Evolutionary conservation across 176 grass and related monocot species (phyloP).

Genomic region (Neostapfia colusana): DNA sequence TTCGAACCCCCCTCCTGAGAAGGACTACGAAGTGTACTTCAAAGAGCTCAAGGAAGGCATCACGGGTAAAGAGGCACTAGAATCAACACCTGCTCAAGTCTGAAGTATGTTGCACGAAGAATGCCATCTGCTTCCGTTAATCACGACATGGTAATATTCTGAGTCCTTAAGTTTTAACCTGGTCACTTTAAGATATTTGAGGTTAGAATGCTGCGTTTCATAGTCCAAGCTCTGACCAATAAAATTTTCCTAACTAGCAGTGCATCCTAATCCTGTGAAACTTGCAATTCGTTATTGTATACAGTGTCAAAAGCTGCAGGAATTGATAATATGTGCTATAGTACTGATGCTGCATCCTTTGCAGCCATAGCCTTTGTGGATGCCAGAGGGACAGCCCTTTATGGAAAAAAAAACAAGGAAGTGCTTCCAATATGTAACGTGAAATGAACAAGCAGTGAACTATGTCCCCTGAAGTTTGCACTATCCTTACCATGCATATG

Average conservation of each 20-base stretch:
- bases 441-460: neutral
- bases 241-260: neutral
- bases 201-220: neutral
- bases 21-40: slow-evolving; percentile 84
- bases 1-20: slow-evolving; percentile 77
- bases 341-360: neutral
- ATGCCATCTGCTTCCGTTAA: slow-evolving; percentile 3
- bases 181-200: slow-evolving; percentile 15
- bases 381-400: neutral
- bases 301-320: neutral
- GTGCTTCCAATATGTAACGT: neutral
- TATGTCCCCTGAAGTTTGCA: neutral
- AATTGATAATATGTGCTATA: slow-evolving; percentile 11
- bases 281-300: neutral
- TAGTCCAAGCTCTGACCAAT: neutral
- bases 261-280: neutral
- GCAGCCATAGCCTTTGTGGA: neutral
- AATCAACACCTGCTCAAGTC: slow-evolving; percentile 57
- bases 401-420: neutral
- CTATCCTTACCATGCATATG: neutral
- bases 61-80: slow-evolving; percentile 86
- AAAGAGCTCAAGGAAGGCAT: slow-evolving; percentile 79
- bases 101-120: slow-evolving; percentile 43
- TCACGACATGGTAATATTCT: slow-evolving; percentile 11
- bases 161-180: neutral